Percentiles rank a stretch among this genome's conserved stretches.
These are phyloP conservation scores for Odontarrhena argentea DNA, from an alignment of 345 rosid genomes.

Conservation along the genomic window DNA sequence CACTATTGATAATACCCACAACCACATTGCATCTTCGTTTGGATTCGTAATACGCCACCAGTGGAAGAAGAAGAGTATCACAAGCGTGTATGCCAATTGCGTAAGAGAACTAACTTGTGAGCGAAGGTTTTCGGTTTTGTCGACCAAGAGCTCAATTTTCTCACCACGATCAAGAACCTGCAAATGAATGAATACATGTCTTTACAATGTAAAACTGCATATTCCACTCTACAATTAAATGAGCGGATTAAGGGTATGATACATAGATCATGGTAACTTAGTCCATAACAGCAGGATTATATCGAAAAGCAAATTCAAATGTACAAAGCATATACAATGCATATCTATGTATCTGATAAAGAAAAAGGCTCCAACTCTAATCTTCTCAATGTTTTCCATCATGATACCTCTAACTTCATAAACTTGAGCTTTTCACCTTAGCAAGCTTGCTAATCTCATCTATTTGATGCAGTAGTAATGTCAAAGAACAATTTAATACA, in stretches of 20 bases:
- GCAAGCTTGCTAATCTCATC: conserved; percentile 98
- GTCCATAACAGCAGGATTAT: not conserved
- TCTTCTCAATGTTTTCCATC: conserved; percentile 99
- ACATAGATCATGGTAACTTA: not conserved
- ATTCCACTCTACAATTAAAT: not conserved
- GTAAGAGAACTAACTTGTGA: conserved; percentile 63
- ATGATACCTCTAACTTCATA: conserved; percentile 97
- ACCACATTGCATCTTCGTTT: conserved; percentile 81
- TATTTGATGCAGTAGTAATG: too few species aligned
- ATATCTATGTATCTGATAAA: not conserved
- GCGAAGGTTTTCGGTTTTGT: conserved; percentile 92
- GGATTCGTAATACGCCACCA: conserved; percentile 79
- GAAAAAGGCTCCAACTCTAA: conserved; percentile 23
- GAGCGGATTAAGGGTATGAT: not conserved
- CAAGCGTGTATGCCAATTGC: conserved; percentile 33
- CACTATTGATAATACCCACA: conserved; percentile 78
- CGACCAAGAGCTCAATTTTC: conserved; percentile 90
- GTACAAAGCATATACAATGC: too few species aligned
- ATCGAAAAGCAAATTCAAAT: not conserved
- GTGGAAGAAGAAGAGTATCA: conserved; percentile 57
- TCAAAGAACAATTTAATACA: too few species aligned
- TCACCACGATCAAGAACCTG: conserved; percentile 96
- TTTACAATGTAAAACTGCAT: not conserved
- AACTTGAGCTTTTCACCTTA: conserved; percentile 95
- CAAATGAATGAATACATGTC: conserved; percentile 1